Evolutionary conservation across 176 grass and related monocot genomes (phyloP), one percentile per base, ranked within the genome.

Genomic region (Oryza glaberrima): DNA sequence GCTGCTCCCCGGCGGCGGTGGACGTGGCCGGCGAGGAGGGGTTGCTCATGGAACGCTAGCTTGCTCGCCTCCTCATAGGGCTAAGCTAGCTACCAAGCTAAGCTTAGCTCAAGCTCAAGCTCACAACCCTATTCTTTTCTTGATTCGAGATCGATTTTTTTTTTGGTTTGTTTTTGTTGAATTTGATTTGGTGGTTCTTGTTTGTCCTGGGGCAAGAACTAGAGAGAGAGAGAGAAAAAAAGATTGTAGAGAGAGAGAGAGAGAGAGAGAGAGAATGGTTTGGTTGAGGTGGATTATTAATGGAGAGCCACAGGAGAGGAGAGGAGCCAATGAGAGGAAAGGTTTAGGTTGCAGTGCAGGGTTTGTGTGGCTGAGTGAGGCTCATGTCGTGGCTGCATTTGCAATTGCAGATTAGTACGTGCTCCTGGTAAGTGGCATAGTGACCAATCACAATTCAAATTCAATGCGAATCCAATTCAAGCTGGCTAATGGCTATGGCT

Each of bases 351-450:
- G 75, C 67, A 38, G 36, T 12, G 17, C 7, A 58, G 7, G 7
- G 20, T 58, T 58, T 58, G 54, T 86, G 88, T 90, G 88, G 83
- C 30, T 70, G 72, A 13, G 76, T 70, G 28, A 9, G 64, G 64
- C 13, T 63, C 87, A 84, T 80, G 87, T 81, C 87, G 82, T 89
- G 82, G 82, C 82, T 81, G 41, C 28, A 58, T 52, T 15, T 6
- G 70, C 64, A 61, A 76, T 46, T 40, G 70, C 76, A 36, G 8
- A 63, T 63, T 45, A 1, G 54, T 58, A 19, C 40, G 40, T 41
- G 40, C 6, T 58, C 0, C 4, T 58, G 54, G 17, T 58, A 58
- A 58, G 54, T 58, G 40, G 40, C 40, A 41, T 41, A 19, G 54
- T 58, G 12, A 14, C 54, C 54, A 58, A 58, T 58, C 64, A 48